Base-by-base conservation (phyloP, 2,329 filamentous ascomycete species). In the Aureobasidium zeae region DNA sequence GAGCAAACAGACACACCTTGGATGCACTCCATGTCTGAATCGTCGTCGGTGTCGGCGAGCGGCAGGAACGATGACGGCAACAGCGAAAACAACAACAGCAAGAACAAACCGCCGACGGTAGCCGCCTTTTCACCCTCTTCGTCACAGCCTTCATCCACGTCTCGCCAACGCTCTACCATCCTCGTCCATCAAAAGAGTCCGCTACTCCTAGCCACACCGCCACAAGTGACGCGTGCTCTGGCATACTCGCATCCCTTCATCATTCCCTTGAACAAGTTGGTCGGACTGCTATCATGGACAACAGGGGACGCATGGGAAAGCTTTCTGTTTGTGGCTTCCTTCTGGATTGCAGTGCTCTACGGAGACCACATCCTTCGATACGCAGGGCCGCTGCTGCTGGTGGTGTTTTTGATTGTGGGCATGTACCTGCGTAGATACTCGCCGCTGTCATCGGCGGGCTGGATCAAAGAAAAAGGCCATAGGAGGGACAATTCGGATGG, bases 141-240 rank as follows among this genome's bases (percentile, higher is more conserved):
- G 32, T 74, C 76, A 26, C 74, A 79, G 4, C 17, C 33, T 16
- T 71, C 81, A 34, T 75, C 79, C 26, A n/a, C n/a, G n/a, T n/a
- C n/a, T n/a, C 78, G 79, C 30, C 83, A 84, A 57, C 79, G 86
- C 33, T 93, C 86, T 13, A 93, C 86, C 46, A 88, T 98, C 54
- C 79, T 96, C 53, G 88, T 98, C 15, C 88, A 96, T 64, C 89
- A 94, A 63, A 98, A 96, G 66, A 94, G 86, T 12, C 91, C 91
- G 9, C 67, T 98, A 33, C 74, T 98, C 13, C 81, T 94, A 48
- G 87, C 89, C 12, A 98, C 91, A 8, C 91, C 91, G 31, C 91
- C 91, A 2, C 86, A 94, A 59, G 82, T 98, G 60, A 98, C 91
- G 2, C 79, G 91, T 54, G 88, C 89, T 11, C 73, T 98, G 48